phyloP scores from a whole-genome alignment of 306 rosid species.

The Lagenaria siceraria region DNA sequence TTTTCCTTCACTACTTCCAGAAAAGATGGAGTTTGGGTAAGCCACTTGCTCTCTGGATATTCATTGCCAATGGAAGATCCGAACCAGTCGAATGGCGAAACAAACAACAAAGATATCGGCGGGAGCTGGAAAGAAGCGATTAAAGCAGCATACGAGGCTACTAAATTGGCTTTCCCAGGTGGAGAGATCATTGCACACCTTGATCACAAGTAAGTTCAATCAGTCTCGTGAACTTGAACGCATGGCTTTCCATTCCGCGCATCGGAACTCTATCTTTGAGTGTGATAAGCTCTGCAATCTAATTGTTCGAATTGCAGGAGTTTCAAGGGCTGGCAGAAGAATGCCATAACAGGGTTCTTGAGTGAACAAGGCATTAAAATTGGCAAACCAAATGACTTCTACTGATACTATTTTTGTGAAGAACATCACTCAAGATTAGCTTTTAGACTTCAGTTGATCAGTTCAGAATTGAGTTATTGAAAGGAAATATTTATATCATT shows the following conservation, averaged over 20 bases:
- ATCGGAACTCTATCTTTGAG: background rate
- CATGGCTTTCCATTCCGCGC: background rate
- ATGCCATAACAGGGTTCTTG: slow-evolving; percentile 59
- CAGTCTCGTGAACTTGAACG: background rate
- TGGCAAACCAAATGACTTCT: slow-evolving; percentile 68
- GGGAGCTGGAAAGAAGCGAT: slow-evolving; percentile 87
- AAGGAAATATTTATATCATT: background rate
- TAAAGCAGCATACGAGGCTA: slow-evolving; percentile 62
- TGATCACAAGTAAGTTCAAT: slow-evolving; percentile 71
- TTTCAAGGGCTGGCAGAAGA: slow-evolving; percentile 96
- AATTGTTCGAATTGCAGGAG: slow-evolving; percentile 43
- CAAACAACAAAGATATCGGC: slow-evolving; percentile 37
- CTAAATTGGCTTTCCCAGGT: slow-evolving; percentile 68
- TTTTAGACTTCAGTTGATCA: background rate
- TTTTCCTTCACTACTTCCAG: slow-evolving; percentile 23
- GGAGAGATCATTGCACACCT: slow-evolving; percentile 92
- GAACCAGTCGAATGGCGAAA: slow-evolving; percentile 41
- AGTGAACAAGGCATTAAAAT: slow-evolving; percentile 44
- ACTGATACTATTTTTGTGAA: slow-evolving; percentile 16
- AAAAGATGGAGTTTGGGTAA: slow-evolving; percentile 92
- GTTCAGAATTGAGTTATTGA: background rate
- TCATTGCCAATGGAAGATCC: slow-evolving; percentile 96
- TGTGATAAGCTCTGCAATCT: background rate
- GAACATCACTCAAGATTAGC: background rate
- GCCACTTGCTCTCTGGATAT: slow-evolving; percentile 94